Evolutionary conservation across 2,329 filamentous ascomycete genomes (phyloP), one percentile per base, ranked within the genome.

Genomic region (Talaromyces islandicus): DNA sequence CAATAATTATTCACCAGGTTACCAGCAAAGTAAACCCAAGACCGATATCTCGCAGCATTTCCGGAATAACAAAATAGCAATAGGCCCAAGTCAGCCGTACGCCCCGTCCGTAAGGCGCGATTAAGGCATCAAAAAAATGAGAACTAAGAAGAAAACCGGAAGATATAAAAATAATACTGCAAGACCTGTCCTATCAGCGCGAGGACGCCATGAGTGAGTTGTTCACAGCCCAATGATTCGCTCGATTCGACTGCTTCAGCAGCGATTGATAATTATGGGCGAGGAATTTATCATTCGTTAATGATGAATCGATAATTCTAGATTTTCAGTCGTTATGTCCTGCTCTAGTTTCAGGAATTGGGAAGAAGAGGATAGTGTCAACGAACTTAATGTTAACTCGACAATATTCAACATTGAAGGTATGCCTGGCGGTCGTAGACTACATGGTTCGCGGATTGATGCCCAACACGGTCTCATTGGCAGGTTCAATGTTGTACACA

Each of bases 161-260:
- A 46, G 11, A 24, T 1, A 3, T 14, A 24, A 12, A 46, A 46
- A 12, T 6, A 46, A 46, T 19, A 21, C 11, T 11, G n/a, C 21
- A 21, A 21, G 41, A 21, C 7, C 21, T 21, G 21, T 46, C 43
- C 43, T 24, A 46, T 29, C 54, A 38, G 53, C 30, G 7, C 41
- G 38, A 46, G 48, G 48, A 54, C 60, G 30, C 41, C 25, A 29
- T 62, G 61, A 56, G 27, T 60, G 61, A 56, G 52, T 62, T 62
- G 61, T 62, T 54, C 61, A 38, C 21, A 46, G 25, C 29, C 25
- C 53, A 14, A 55, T 60, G 60, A 62, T 62, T 62, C n/a, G 60
- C 14, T 17, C 19, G 32, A 48, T 19, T 7, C n/a, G 6, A 46
- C 14, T 24, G 43, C 19, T 9, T 46, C 11, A 19, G 43, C 9